phyloP scores from a whole-genome alignment of 2,329 filamentous ascomycete genomes.

The Diaporthe citriasiana region DNA sequence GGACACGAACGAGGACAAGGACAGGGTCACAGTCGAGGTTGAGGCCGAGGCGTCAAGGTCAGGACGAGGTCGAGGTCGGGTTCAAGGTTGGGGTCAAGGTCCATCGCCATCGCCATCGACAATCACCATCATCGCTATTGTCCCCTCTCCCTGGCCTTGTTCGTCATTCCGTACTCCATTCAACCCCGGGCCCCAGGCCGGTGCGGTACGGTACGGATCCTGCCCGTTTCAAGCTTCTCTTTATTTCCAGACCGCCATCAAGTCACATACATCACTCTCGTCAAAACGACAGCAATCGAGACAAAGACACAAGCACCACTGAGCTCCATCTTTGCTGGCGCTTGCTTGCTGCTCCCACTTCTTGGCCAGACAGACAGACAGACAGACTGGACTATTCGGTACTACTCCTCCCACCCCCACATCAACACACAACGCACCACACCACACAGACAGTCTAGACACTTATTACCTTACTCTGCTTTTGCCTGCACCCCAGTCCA shows the following conservation, averaged over 20 bases:
- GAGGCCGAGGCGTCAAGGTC: not conserved
- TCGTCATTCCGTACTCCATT: slow-evolving; percentile 6
- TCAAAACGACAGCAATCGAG: slow-evolving; percentile 3
- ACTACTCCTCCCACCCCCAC: not conserved
- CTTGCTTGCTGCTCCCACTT: not conserved
- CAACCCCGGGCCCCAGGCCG: slow-evolving; percentile 18
- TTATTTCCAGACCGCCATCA: slow-evolving; percentile 30
- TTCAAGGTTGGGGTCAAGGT: too few relatives aligned
- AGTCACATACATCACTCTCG: slow-evolving; percentile 16
- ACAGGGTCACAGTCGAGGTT: not conserved
- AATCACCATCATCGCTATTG: not conserved
- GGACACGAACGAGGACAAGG: slow-evolving; percentile 12
- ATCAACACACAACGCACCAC: not conserved
- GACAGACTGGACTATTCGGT: not conserved
- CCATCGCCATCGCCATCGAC: not conserved
- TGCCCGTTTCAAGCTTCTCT: slow-evolving; percentile 27
- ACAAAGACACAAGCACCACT: not conserved
- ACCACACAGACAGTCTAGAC: not conserved
- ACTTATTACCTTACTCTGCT: not conserved
- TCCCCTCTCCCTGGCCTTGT: too few relatives aligned
- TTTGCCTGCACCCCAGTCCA: not conserved
- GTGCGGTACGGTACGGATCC: slow-evolving; percentile 26
- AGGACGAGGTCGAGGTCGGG: not conserved
- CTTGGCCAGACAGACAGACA: too few relatives aligned
- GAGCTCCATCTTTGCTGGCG: slow-evolving; percentile 20